Evolutionary conservation across 495 filamentous ascomycete species (phyloP).

Genomic region (Barbatosphaeria neglecta): DNA sequence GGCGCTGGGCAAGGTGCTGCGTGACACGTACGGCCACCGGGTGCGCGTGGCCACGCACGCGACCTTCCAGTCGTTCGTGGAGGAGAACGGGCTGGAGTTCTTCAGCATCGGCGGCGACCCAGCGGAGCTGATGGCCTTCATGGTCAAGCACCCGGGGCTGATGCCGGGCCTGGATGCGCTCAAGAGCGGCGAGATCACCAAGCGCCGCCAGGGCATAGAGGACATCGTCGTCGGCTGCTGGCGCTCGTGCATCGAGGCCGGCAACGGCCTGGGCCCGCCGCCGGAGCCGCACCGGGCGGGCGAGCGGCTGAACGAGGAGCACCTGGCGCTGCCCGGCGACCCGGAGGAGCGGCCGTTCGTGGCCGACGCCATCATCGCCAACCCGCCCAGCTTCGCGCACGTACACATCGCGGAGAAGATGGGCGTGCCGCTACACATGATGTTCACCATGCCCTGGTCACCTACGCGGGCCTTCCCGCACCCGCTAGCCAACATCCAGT

Average conservation of each 20-base stretch:
- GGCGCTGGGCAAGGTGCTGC: conserved; percentile 55
- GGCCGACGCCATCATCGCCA: conserved; percentile 64
- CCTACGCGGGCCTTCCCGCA: conserved; percentile 58
- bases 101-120: conserved; percentile 64
- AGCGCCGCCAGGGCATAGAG: conserved; percentile 47
- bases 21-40: conserved; percentile 55
- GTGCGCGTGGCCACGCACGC: conserved; percentile 61
- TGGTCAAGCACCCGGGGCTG: conserved; percentile 69
- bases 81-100: conserved; percentile 56
- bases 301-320: conserved; percentile 10
- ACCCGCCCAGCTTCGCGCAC: conserved; percentile 56
- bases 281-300: conserved; percentile 3
- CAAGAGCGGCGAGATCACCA: conserved; percentile 52
- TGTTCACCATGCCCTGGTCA: conserved; percentile 55
- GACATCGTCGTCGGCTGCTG: conserved; percentile 52
- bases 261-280: conserved; percentile 17
- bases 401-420: conserved; percentile 55
- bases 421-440: conserved; percentile 53
- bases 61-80: conserved; percentile 55
- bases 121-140: conserved; percentile 66
- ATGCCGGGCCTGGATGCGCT: conserved; percentile 54
- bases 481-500: conserved; percentile 55
- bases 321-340: conserved; percentile 7
- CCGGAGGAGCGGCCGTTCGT: conserved; percentile 37
- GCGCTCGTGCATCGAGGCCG: conserved; percentile 47